Percentiles rank a stretch among this genome's conserved stretches.
These are phyloP conservation scores for Asterophora parasitica DNA, from an alignment of 768 basidiomycete species.

Conservation along the genomic window DNA sequence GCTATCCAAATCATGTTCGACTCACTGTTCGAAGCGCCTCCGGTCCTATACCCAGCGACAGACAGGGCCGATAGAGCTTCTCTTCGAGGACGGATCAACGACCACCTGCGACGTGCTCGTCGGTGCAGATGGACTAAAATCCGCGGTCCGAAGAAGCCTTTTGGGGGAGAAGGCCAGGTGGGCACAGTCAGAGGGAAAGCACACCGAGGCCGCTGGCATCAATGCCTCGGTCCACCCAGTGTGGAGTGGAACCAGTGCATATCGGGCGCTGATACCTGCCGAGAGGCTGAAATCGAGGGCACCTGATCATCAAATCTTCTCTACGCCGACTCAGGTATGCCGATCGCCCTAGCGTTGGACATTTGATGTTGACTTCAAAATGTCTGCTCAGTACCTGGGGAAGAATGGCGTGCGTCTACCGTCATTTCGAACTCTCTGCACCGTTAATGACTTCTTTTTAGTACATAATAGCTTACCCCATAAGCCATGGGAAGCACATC, in stretches of 20 bases:
- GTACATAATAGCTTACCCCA: constrained; percentile 61
- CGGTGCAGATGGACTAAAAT: constrained; percentile 68
- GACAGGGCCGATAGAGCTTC: constrained; percentile 39
- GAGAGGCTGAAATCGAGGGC: constrained; percentile 37
- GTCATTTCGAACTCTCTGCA: neutral
- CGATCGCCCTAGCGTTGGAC: neutral
- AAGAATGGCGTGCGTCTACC: constrained; percentile 36
- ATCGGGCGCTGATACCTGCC: constrained; percentile 54
- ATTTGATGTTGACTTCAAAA: neutral
- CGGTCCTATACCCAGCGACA: constrained; percentile 46
- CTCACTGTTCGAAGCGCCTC: constrained; percentile 55
- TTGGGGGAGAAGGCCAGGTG: constrained; percentile 32
- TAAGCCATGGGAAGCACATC: constrained; percentile 50
- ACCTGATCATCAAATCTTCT: constrained; percentile 45
- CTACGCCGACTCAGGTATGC: constrained; percentile 44
- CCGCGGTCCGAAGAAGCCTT: constrained; percentile 41
- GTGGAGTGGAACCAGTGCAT: constrained; percentile 58
- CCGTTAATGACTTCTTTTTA: constrained; percentile 18
- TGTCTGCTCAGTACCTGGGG: constrained; percentile 49
- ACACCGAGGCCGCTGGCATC: constrained; percentile 35
- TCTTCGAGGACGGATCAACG: constrained; percentile 58
- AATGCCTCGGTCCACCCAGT: constrained; percentile 43
- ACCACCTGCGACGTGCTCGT: constrained; percentile 62
- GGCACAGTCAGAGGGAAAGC: constrained; percentile 29
- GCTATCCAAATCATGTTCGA: constrained; percentile 40